Evolutionary conservation across 768 basidiomycete species (phyloP).

Genomic region (Boletus vermiculosoides): DNA sequence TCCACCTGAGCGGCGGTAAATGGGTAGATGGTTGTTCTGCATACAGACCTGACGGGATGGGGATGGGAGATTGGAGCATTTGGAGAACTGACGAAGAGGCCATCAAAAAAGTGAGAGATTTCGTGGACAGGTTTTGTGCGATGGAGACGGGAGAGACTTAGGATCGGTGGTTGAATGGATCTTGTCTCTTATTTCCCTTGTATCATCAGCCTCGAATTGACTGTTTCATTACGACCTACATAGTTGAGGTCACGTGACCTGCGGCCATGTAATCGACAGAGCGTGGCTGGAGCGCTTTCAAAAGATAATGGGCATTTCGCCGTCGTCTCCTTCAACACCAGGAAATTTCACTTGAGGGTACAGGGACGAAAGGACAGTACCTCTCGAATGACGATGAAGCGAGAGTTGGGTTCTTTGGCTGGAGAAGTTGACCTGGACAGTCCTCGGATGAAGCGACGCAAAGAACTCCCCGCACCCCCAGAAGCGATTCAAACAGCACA

Average conservation of each 20-base stretch:
- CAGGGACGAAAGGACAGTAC: conserved; percentile 9
- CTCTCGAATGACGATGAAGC: conserved; percentile 45
- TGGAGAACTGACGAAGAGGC: conserved; percentile 61
- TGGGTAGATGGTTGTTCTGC: conserved; percentile 58
- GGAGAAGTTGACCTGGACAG: conserved; percentile 42
- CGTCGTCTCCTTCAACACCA: conserved; percentile 28
- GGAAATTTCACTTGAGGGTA: conserved; percentile 28
- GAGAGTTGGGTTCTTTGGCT: conserved; percentile 44
- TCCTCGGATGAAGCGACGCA: conserved; percentile 53
- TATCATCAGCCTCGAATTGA: background rate
- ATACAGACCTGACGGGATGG: conserved; percentile 57
- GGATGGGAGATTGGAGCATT: conserved; percentile 73
- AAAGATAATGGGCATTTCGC: conserved; percentile 35
- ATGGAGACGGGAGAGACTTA: background rate
- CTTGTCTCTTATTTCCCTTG: background rate
- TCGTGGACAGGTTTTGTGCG: conserved; percentile 36
- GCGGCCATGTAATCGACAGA: conserved; percentile 14
- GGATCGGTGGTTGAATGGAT: background rate
- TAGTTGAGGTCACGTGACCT: conserved; percentile 31
- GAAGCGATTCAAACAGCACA: conserved; percentile 40
- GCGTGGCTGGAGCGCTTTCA: conserved; percentile 27
- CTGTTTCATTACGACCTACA: background rate
- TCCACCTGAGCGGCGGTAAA: conserved; percentile 72
- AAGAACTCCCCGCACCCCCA: conserved; percentile 37
- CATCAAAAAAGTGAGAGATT: conserved; percentile 50